Evolutionary conservation across 208 protist species (phyloP), one percentile per base, ranked within the genome.

Genomic region (Crithidia fasciculata): DNA sequence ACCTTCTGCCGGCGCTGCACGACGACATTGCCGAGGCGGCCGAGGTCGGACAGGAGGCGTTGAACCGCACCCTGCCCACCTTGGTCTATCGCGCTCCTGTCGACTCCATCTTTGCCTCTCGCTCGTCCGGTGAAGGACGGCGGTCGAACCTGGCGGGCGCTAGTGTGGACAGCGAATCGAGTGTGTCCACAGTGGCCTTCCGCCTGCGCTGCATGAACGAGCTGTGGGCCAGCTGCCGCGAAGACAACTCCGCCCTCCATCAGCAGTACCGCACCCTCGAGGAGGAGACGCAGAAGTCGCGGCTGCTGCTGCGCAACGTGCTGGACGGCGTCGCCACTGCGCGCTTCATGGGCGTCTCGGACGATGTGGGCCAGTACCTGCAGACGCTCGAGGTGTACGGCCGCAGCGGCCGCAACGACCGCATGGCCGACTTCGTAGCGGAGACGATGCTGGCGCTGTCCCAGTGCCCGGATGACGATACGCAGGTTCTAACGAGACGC

Each of bases 221-320:
- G 49, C 79, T 95, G 45, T 97, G 93, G 91, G 70, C 85, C 54
- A 81, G 78, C 9, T 89, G 88, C 18, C 82, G 91, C 52, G 87
- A 87, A 43, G 93, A 95, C 37, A 97, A 97, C 69, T 83, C 79
- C 3, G 45, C 80, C 16, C 88, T 97, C 83, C 91, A 97, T 68
- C 80, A 87, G 53, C 85, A 93, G 53, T 96, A 86, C 65, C 85
- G 92, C 43, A 45, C 57, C 3, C 72, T 93, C n/a, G 77, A 85
- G 50, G 82, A 89, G 67, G 73, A 89, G 69, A 44, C 86, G 10
- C 86, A 82, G 44, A 62, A 71, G 15, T 80, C 73, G 36, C 83
- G 85, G 56, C 64, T 93, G 43, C 69, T 97, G 37, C 59, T 97
- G 54, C 72, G 82, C 47, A 94, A 94, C 64, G 57, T 96, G 47